These are phyloP conservation scores for Penicillium decumbens DNA, from an alignment of 2,329 filamentous ascomycete genomes.

Conservation along the genomic window DNA sequence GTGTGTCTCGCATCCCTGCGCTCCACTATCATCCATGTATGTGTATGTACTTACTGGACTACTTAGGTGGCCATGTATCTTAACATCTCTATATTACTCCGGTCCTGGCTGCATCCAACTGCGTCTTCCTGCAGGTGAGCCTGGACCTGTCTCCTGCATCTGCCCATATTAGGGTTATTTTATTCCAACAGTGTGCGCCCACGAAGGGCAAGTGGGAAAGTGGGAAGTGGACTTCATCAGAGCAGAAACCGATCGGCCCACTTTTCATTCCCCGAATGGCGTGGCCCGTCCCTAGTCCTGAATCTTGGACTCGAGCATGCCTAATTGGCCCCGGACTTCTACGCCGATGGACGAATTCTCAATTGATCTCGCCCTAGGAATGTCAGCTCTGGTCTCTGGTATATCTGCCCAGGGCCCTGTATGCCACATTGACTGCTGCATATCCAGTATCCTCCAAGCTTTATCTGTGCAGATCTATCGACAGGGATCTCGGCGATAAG, in stretches of 20 bases:
- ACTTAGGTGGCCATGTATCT: too few species aligned
- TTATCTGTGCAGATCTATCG: background rate
- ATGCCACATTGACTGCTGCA: background rate
- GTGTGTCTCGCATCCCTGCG: background rate
- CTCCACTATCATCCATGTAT: background rate
- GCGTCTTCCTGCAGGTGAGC: background rate
- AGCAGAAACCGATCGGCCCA: slow-evolving; percentile 7
- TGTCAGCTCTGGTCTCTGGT: background rate
- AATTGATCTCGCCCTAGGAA: background rate
- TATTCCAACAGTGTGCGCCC: background rate
- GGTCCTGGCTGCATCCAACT: background rate
- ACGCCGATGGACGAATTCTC: background rate
- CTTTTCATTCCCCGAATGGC: slow-evolving; percentile 17
- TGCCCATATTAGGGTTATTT: background rate
- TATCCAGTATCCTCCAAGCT: background rate
- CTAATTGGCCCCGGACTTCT: background rate
- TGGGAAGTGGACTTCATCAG: background rate
- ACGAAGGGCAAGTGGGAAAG: background rate
- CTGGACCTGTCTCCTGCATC: background rate
- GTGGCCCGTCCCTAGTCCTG: slow-evolving; percentile 18
- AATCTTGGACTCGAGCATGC: background rate
- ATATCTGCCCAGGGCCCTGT: background rate
- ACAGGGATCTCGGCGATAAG: background rate
- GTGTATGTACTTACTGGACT: too few species aligned
- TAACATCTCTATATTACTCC: background rate